phyloP scores from a whole-genome alignment of 192 early-diverging fungal genomes.

The Coemansia umbellata region DNA sequence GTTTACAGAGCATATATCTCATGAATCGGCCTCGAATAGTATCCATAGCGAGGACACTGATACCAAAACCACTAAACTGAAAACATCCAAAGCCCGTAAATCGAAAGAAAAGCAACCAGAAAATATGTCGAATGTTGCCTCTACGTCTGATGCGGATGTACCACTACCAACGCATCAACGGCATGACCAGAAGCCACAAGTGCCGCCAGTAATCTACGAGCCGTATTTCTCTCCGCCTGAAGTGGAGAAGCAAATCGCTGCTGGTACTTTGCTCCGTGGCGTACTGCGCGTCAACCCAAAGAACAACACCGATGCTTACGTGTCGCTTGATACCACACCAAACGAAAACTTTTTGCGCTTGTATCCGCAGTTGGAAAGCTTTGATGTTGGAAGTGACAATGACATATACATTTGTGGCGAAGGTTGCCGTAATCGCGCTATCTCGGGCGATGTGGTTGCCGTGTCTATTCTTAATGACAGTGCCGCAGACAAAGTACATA shows the following conservation, averaged over 20 bases:
- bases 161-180: no score
- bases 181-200: background rate
- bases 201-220: conserved; percentile 10
- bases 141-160: no score
- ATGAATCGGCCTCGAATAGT: no score
- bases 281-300: conserved; percentile 81
- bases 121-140: no score
- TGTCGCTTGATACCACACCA: conserved; percentile 64
- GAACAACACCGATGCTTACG: conserved; percentile 84
- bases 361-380: conserved; percentile 18
- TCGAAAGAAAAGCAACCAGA: no score
- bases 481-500: conserved; percentile 5
- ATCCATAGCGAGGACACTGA: no score
- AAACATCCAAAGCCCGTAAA: no score
- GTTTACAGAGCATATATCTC: no score
- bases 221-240: conserved; percentile 16
- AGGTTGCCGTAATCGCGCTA: conserved; percentile 75
- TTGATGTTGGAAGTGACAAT: conserved; percentile 40
- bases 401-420: conserved; percentile 77
- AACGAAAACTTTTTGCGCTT: conserved; percentile 6
- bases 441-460: conserved; percentile 87
- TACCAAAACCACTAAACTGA: no score
- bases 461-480: conserved; percentile 66
- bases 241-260: conserved; percentile 5
- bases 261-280: conserved; percentile 62